A percentile compares a stretch with the other conserved stretches of the same genome.
These are phyloP conservation scores for Letharia lupina DNA, from an alignment of 495 filamentous ascomycete species.

Conservation along the genomic window DNA sequence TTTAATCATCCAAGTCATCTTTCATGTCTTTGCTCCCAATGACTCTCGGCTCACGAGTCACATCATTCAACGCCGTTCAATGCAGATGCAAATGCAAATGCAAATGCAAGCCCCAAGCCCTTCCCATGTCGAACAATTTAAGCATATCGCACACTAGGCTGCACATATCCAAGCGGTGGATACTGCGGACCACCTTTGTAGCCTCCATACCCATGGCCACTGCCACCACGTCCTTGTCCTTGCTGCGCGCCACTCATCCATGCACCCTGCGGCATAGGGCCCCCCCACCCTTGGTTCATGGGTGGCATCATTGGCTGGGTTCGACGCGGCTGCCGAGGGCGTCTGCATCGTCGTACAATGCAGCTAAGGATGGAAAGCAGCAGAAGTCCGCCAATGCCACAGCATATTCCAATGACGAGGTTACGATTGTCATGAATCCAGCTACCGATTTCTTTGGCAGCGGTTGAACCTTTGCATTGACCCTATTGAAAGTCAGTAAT, in stretches of 20 bases:
- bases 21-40: background rate
- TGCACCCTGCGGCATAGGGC: constrained; percentile 13
- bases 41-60: background rate
- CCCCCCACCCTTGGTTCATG: constrained; percentile 24
- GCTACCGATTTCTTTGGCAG: constrained; percentile 49
- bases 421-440: constrained; percentile 66
- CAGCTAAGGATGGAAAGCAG: constrained; percentile 54
- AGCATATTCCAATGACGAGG: constrained; percentile 65
- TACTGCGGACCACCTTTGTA: constrained; percentile 3
- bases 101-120: background rate
- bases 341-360: constrained; percentile 47
- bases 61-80: background rate
- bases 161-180: constrained; percentile 23
- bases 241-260: constrained; percentile 16
- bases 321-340: constrained; percentile 28
- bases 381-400: constrained; percentile 59
- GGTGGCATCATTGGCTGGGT: constrained; percentile 16
- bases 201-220: constrained; percentile 10
- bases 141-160: constrained; percentile 32
- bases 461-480: constrained; percentile 54
- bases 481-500: constrained; percentile 34
- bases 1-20: background rate
- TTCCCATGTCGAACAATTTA: constrained; percentile 15
- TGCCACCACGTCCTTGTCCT: constrained; percentile 13
- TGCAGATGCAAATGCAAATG: constrained; percentile 5